Percentiles rank a stretch among this genome's conserved stretches.
phyloP scores from a whole-genome alignment of 805 yeast species.

The Metschnikowia shivogae region DNA sequence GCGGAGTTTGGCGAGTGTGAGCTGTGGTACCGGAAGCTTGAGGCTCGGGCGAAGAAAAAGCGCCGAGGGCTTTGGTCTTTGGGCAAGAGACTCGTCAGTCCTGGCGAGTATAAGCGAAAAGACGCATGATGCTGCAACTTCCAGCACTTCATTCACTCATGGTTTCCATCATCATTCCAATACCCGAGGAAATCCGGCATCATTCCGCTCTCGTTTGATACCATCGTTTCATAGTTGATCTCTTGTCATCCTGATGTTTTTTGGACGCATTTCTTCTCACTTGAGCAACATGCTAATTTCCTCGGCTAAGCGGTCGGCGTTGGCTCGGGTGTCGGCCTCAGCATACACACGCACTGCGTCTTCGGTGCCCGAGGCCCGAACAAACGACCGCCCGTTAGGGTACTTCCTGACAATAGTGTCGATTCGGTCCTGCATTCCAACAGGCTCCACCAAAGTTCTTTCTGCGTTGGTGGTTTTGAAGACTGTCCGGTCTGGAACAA shows the following conservation, averaged over 20 bases:
- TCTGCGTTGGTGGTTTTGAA: conserved; percentile 92
- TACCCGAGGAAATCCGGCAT: background rate
- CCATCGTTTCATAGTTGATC: background rate
- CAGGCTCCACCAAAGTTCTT: conserved; percentile 70
- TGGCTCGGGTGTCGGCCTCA: conserved; percentile 57
- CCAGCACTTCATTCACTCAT: background rate
- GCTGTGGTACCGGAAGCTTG: conserved; percentile 52
- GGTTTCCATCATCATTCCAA: background rate
- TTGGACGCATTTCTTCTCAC: background rate
- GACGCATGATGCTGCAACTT: background rate
- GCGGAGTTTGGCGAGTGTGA: conserved; percentile 87
- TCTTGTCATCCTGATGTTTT: background rate
- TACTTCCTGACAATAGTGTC: conserved; percentile 58
- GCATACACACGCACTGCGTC: conserved; percentile 96
- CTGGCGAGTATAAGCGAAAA: conserved; percentile 68
- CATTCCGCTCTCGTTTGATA: background rate
- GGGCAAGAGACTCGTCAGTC: conserved; percentile 52
- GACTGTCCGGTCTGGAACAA: conserved; percentile 73
- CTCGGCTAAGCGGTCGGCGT: conserved; percentile 27
- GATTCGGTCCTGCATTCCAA: conserved; percentile 69
- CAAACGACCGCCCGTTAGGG: conserved; percentile 75
- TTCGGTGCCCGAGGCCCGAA: conserved; percentile 96
- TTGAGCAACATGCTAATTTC: conserved; percentile 27
- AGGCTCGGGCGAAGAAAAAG: conserved; percentile 51
- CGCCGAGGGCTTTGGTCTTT: conserved; percentile 70